Evolutionary conservation across 805 yeast species (phyloP), one percentile per base, ranked within the genome.

Genomic region (Candida qinlingensis): DNA sequence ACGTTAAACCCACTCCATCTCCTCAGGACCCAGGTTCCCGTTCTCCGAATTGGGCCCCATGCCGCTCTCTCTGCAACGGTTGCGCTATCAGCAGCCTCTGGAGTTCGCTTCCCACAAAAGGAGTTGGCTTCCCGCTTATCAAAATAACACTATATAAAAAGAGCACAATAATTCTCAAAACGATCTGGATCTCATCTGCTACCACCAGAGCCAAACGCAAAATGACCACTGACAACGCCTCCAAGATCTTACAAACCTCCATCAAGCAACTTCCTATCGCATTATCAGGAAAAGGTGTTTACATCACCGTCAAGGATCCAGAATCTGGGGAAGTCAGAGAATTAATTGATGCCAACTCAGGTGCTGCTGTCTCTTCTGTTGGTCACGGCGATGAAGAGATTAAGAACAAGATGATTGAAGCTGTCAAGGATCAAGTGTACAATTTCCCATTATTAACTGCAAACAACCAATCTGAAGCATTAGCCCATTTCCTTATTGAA

Each of bases 351-450:
- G 77, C 72, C 27, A 62, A 64, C 59, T 73, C 78, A 4, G 79
- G 79, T 54, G 80, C 80, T 19, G 78, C 80, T 25, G 79, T 75
- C 37, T 72, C 73, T n/a, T 68, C 76, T 1, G 62, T 75, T 19
- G 80, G 79, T 34, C 77, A 74, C 47, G 62, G 65, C 39, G 75
- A 73, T 49, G 63, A 58, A 26, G 75, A 72, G 38, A 68, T 75
- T 48, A 59, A 63, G 43, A 61, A 64, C 5, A 71, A 68, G 42
- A 72, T 75, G 67, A 56, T 58, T 19, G 61, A 65, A 12, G 74
- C 73, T 30, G 71, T 70, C 7, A 65, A 65, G 47, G 62, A 59
- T 35, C 56, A 63, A 7, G 62, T 67, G 11, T 74, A 72, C 56
- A 65, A 72, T 35, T 72, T 70, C 59, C 67, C 69, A 35, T 51